Conservation (phyloP, 768 basidiomycete species). For the Lanmaoa pseudosensibilis region DNA sequence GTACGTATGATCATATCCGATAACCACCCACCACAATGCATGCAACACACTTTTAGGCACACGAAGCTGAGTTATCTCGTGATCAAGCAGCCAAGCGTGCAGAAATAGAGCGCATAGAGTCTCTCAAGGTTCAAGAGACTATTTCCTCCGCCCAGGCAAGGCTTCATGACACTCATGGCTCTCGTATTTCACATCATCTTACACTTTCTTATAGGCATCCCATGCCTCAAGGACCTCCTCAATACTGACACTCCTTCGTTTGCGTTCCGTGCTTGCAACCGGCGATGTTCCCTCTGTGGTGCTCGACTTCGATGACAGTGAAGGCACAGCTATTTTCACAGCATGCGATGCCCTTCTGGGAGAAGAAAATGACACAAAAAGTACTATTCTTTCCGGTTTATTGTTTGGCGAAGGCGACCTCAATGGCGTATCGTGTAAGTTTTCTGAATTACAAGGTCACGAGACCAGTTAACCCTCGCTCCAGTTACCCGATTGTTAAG, state of each 20-base stretch:
- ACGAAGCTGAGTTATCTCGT: slow-evolving; percentile 62
- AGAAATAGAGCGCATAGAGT: slow-evolving; percentile 57
- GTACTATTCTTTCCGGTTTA: slow-evolving; percentile 53
- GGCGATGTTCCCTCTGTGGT: slow-evolving; percentile 44
- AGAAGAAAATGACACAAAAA: slow-evolving; percentile 51
- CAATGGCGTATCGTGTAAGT: slow-evolving; percentile 64
- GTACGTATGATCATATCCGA: slow-evolving; percentile 50
- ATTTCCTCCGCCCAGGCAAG: slow-evolving; percentile 61
- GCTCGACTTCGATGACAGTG: slow-evolving; percentile 48
- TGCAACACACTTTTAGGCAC: slow-evolving; percentile 39
- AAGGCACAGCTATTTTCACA: slow-evolving; percentile 54
- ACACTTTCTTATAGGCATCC: slow-evolving; percentile 39
- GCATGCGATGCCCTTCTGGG: slow-evolving; percentile 56
- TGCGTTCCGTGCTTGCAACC: slow-evolving; percentile 50
- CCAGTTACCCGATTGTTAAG: slow-evolving; percentile 63
- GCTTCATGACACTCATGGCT: not conserved
- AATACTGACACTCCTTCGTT: slow-evolving; percentile 58
- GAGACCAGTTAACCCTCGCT: slow-evolving; percentile 6
- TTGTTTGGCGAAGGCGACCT: slow-evolving; percentile 58
- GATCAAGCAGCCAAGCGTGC: slow-evolving; percentile 54
- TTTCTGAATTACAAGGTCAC: not conserved
- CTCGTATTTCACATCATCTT: not conserved
- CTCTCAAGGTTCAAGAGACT: slow-evolving; percentile 53
- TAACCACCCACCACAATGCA: not conserved
- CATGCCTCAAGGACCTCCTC: slow-evolving; percentile 45